Evolutionary conservation across 306 rosid genomes (phyloP), one percentile per base, ranked within the genome.

Genomic region (Cucurbita moschata): DNA sequence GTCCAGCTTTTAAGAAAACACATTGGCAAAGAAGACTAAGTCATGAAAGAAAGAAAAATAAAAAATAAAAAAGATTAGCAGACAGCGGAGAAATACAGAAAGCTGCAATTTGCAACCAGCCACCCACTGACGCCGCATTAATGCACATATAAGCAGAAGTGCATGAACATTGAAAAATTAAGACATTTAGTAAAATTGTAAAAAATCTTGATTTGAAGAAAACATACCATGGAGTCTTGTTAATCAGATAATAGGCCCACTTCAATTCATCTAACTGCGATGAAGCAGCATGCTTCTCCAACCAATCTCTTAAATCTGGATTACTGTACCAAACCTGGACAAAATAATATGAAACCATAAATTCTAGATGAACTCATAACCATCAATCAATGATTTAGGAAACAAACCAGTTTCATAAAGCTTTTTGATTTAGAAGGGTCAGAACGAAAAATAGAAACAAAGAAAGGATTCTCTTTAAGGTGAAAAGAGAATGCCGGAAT

Each of bases 161-260:
- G 21, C 73, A 49, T 2, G 8, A 8, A 26, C 58, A 5, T 71
- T 71, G 11, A 53, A 12, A 15, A 71, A 71, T 40, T 12, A 69
- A 12, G 26, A 69, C 10, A 44, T 18, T 42, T 63, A n/a, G 70
- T 39, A n/a, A 10, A 43, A 5, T 19, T 43, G 35, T 30, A 16
- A 64, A 43, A 65, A n/a, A 2, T 43, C 0, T 50, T 26, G 8
- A 16, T 72, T 19, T 12, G 53, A 19, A 75, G 76, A 84, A 72
- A 63, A 79, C 90, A 76, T 83, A 94, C 97, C 98, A 94, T 30
- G 98, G 98, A 79, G 87, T 77, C 83, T 85, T 86, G 77, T 94
- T 85, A 78, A 94, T 94, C 77, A 56, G 75, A 85, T 94, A 94
- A 81, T 94, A 90, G 71, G 84, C 82, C 97, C 97, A 94, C 83